These are phyloP conservation scores for Rutidosis leptorrhynchoides DNA, from an alignment of 129 eudicot genomes.

Conservation along the genomic window DNA sequence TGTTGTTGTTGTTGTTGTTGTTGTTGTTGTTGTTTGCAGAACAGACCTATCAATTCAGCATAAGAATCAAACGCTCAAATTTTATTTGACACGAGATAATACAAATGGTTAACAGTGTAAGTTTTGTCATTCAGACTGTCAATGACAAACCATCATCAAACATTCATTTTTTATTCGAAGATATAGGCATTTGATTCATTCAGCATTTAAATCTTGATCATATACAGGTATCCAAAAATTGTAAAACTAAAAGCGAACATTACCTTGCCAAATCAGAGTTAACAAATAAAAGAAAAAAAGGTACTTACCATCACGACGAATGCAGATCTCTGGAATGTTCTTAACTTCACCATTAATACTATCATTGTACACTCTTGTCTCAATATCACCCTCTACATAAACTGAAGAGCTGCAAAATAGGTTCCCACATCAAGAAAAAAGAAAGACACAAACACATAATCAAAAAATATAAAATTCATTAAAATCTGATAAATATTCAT, in stretches of 20 bases:
- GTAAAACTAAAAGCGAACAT: background rate
- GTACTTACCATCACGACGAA: slow-evolving; percentile 80
- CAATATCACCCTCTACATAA: slow-evolving; percentile 94
- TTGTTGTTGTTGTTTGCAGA: no score
- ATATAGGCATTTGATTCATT: background rate
- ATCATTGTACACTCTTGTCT: slow-evolving; percentile 86
- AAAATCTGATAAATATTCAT: slow-evolving; percentile 15
- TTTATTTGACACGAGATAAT: background rate
- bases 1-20: no score
- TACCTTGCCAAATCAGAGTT: background rate
- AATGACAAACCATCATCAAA: background rate
- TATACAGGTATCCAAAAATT: background rate
- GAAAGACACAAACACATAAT: slow-evolving; percentile 19
- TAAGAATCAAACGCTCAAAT: background rate
- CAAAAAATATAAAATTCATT: background rate
- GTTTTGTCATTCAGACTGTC: background rate
- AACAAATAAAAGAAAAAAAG: no score
- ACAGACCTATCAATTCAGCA: background rate
- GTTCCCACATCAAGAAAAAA: slow-evolving; percentile 18
- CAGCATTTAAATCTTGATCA: background rate
- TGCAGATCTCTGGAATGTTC: slow-evolving; percentile 88
- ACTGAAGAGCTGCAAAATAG: slow-evolving; percentile 83
- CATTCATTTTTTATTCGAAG: background rate
- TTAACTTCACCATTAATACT: slow-evolving; percentile 72
- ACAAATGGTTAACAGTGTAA: background rate